A percentile compares a stretch with the other conserved stretches of the same genome.
Conservation (phyloP, 345 rosid genomes). For the Kandelia obovata region DNA sequence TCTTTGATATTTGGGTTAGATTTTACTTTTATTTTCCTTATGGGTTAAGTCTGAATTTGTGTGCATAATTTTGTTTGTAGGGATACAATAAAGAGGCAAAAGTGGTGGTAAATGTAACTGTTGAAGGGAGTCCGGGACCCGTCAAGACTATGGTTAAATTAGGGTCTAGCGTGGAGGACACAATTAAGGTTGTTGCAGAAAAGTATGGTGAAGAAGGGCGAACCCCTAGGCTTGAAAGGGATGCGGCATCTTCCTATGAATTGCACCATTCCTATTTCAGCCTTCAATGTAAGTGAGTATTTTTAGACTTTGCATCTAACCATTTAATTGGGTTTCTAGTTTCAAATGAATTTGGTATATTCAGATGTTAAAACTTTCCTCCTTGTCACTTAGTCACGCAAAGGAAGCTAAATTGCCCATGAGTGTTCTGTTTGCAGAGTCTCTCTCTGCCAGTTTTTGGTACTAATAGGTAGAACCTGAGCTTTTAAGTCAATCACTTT, state of each 20-base stretch:
- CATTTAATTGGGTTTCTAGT: background rate
- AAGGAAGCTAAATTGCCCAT: too few species aligned
- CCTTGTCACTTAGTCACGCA: too few species aligned
- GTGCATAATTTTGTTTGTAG: constrained; percentile 24
- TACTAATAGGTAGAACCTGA: too few species aligned
- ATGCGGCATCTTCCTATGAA: constrained; percentile 37
- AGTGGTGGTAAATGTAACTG: constrained; percentile 70
- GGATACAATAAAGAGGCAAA: constrained; percentile 53
- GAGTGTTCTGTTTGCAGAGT: too few species aligned
- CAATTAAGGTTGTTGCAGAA: constrained; percentile 52
- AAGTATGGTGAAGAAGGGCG: constrained; percentile 63
- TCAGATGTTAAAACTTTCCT: too few species aligned
- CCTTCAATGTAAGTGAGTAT: constrained; percentile 50
- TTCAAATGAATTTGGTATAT: too few species aligned
- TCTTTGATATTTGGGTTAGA: background rate
- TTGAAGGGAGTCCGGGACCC: constrained; percentile 96
- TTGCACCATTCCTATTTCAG: constrained; percentile 74
- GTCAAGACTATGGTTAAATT: constrained; percentile 60
- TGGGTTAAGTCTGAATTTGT: background rate
- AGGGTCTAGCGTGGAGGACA: constrained; percentile 62
- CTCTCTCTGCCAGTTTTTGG: too few species aligned
- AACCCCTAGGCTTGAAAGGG: constrained; percentile 53
- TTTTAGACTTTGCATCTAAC: background rate
- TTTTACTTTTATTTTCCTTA: background rate
- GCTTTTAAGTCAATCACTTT: too few species aligned